Conservation (phyloP, 257 asterid genomes). For the Scutellaria galericulata region DNA sequence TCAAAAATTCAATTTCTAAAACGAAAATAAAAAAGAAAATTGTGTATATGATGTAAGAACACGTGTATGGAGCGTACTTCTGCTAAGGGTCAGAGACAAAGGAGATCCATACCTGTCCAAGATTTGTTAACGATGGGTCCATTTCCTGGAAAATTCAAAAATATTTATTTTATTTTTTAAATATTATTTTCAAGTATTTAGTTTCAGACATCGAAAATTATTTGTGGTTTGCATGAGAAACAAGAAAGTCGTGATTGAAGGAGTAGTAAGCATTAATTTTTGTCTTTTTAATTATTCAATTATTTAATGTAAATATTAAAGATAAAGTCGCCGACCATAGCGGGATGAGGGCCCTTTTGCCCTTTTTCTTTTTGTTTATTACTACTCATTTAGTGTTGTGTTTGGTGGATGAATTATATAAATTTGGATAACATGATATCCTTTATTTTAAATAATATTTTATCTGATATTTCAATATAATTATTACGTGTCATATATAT, state of each 20-base stretch:
- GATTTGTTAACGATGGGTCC: neutral
- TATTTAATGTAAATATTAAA: neutral
- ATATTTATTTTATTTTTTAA: neutral
- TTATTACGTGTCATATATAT: no score
- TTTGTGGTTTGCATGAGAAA: slow-evolving; percentile 42
- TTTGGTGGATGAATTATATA: slow-evolving; percentile 5
- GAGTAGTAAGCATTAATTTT: slow-evolving; percentile 7
- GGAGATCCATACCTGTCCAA: slow-evolving; percentile 36
- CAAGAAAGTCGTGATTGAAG: slow-evolving; percentile 25
- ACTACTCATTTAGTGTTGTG: slow-evolving; percentile 7
- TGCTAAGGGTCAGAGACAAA: slow-evolving; percentile 27
- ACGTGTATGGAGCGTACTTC: slow-evolving; percentile 47
- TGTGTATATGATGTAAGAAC: slow-evolving; percentile 17
- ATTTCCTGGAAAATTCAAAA: no score
- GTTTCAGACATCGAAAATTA: slow-evolving; percentile 3
- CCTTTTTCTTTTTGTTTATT: slow-evolving; percentile 20
- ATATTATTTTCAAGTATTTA: neutral
- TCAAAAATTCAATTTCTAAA: slow-evolving; percentile 8
- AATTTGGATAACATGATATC: neutral
- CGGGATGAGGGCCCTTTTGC: slow-evolving; percentile 27
- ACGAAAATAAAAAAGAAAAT: neutral
- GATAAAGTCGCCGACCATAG: slow-evolving; percentile 43
- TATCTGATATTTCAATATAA: no score
- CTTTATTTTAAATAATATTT: neutral
- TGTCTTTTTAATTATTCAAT: neutral